These are phyloP conservation scores for Recurvomyces mirabilis DNA, from an alignment of 495 filamentous ascomycete genomes.

Conservation along the genomic window DNA sequence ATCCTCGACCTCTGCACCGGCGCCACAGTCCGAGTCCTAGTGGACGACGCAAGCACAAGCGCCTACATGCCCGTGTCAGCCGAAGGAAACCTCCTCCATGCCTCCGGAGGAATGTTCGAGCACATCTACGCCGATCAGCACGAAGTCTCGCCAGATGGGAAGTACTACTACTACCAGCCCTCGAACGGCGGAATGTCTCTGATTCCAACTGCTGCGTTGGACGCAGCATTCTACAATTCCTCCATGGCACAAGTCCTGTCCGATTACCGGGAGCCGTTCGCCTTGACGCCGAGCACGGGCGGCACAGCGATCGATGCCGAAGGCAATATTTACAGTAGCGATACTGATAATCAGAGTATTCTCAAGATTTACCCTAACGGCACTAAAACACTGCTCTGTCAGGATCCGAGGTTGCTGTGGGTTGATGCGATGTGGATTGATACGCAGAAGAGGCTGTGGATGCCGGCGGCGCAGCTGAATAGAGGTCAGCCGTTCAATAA, in stretches of 20 bases:
- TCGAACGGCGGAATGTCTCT: constrained; percentile 24
- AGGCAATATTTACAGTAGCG: constrained; percentile 25
- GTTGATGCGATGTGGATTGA: constrained; percentile 29
- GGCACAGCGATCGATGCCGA: constrained; percentile 28
- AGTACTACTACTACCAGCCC: constrained; percentile 27
- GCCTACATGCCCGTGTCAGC: constrained; percentile 16
- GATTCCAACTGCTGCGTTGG: constrained; percentile 19
- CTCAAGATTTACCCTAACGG: constrained; percentile 23
- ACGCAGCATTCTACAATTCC: constrained; percentile 18
- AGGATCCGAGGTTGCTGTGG: constrained; percentile 27
- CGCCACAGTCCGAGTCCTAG: constrained; percentile 5
- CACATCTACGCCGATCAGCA: constrained; percentile 25
- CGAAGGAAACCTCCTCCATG: constrained; percentile 12
- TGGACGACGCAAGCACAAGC: constrained; percentile 7
- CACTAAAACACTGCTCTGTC: constrained; percentile 23
- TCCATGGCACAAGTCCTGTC: constrained; percentile 11
- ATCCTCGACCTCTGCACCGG: constrained; percentile 17
- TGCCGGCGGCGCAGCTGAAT: constrained; percentile 27
- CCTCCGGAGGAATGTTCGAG: not conserved
- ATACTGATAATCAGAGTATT: constrained; percentile 25
- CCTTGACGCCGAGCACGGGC: constrained; percentile 25
- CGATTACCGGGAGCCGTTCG: constrained; percentile 21
- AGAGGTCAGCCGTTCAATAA: constrained; percentile 20
- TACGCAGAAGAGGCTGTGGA: constrained; percentile 23
- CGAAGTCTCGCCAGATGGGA: constrained; percentile 28